Base-by-base conservation (phyloP, 768 basidiomycete species). In the Chlorophyllum brunneum region DNA sequence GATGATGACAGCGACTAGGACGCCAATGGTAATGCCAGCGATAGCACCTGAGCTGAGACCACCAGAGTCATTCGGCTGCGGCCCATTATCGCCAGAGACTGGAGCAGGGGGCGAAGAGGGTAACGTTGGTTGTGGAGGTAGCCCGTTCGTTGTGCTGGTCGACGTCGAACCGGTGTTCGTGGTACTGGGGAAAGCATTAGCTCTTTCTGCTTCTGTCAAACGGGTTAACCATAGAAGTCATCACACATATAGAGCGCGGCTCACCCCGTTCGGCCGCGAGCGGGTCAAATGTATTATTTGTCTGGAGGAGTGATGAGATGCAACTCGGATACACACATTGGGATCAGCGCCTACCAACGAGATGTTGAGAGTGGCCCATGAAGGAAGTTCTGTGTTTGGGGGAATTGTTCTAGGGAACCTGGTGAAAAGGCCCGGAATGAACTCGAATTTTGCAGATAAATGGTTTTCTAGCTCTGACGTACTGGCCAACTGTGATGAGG, bases 1-100 rank as follows among this genome's bases (percentile, higher is more conserved):
- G 36, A 70, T 49, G 9, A 70, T 75, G 15, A 79, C 43, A 22
- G 66, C 68, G 10, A 77, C 71, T 3, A 85, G 48, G 18, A 75
- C 81, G 4, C 79, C 82, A 1, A 83, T 70, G 6, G 78, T 76
- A 16, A 83, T 83, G 18, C 84, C 85, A 5, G 80, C 78, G 30
- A 86, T 84, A 16, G 80, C 80, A 2, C 82, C 83, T 2, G 78
- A 73, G 57, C 79, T 67, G 15, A 58, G 48, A 44, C 31, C 46
- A 31, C 51, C 40, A 24, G 52, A 49, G 15, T 18, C 39, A 23
- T 33, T 31, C 30, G 36, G 13, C 38, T 24, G 39, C 31, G 11
- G 31, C 16, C 11, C 15, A 36, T 15, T n/a, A 8, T 1, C 22
- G 13, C 3, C 15, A 6, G 13, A 42, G 41, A n/a, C 22, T 11